Evolutionary conservation across 306 rosid genomes (phyloP), one percentile per base, ranked within the genome.

Genomic region (Dalbergia oliveri): DNA sequence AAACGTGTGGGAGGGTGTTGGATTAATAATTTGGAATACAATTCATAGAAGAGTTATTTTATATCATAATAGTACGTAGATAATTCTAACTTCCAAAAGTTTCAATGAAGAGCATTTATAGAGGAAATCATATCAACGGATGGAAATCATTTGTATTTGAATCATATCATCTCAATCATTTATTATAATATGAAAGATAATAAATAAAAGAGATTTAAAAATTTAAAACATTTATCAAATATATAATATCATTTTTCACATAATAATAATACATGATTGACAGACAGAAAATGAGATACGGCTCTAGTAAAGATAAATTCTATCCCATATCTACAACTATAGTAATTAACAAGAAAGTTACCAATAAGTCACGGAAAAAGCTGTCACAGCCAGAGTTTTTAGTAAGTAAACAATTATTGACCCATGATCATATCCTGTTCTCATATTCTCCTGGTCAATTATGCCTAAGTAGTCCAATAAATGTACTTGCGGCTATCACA

Each of bases 401-500:
- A 60, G 33, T 23, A 49, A 56, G 68, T 21, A 57, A 82, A 66
- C 35, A 66, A 43, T 44, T 67, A 64, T 83, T 66, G 66, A 41
- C 72, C 41, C 2, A 33, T 14, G 66, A 41, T 79, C 43, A 8
- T 16, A 65, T 78, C 63, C 45, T 53, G 49, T 72, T 45, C 69
- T 66, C 35, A 60, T 19, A 53, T 74, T 58, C 72, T 71, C 50
- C 13, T 6, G 33, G 72, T n/a, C 61, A 58, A 59, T 41, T 41
- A 71, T 51, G 9, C 11, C 33, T 33, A 75, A 43, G 45, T 53
- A 21, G 53, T 73, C 70, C 81, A 78, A 58, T 79, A 44, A 73
- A 81, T 49, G 73, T 72, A 64, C 69, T 35, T 66, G 79, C 50
- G 70, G 75, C 54, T 76, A 84, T 82, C 69, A 64, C 39, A 62